Conservation (phyloP, 768 basidiomycete species). For the Amanita brunnescens region DNA sequence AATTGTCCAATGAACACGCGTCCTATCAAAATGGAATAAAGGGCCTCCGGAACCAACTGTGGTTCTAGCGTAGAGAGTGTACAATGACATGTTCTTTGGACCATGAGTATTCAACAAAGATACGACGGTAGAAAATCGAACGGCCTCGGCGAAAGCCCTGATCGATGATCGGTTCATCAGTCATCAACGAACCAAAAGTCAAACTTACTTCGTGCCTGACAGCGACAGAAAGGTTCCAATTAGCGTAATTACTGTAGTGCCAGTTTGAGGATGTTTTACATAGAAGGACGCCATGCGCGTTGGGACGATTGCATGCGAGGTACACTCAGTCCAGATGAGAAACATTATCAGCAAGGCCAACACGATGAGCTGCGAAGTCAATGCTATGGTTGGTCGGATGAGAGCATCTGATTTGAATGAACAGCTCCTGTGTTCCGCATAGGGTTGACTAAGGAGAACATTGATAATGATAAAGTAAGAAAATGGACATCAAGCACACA, state of each 20-base stretch:
- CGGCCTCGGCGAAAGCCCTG: neutral
- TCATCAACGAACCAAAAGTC: neutral
- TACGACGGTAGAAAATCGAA: neutral
- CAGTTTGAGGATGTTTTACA: neutral
- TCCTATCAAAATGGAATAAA: neutral
- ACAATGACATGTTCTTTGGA: neutral
- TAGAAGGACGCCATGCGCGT: neutral
- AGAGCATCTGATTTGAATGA: too few relatives aligned
- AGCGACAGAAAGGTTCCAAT: neutral
- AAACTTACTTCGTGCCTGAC: too few relatives aligned
- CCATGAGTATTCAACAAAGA: neutral
- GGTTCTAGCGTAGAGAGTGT: neutral
- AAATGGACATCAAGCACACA: too few relatives aligned
- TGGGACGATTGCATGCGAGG: neutral
- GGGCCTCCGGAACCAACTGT: neutral
- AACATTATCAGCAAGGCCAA: neutral
- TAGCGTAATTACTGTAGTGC: neutral
- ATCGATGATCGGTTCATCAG: neutral
- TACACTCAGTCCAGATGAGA: neutral
- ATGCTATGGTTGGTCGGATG: neutral
- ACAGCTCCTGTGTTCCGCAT: too few relatives aligned
- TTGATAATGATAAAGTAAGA: too few relatives aligned
- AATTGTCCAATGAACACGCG: neutral
- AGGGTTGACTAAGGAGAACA: too few relatives aligned
- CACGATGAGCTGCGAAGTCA: neutral